Base-by-base conservation (phyloP, 805 yeast species). In the Priceomyces medius region DNA sequence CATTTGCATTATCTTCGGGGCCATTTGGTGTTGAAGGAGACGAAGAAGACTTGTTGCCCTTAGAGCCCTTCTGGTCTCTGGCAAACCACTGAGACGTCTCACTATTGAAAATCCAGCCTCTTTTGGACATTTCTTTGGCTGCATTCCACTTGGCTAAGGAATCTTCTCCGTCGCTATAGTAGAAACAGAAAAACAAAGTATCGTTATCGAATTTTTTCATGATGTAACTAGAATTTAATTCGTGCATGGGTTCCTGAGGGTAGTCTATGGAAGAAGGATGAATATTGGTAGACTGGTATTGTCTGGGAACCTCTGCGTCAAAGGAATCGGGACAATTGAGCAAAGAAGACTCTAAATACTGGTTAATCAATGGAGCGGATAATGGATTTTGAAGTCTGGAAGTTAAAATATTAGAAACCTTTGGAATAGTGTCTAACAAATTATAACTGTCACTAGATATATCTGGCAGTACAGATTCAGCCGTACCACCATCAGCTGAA, bases 281-380 rank as follows among this genome's bases (percentile, higher is more conserved):
- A 40, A 95, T 95, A 50, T 81, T 80, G 17, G 77, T 75, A 5
- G 97, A 91, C 37, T 76, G 78, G 59, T 88, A 82, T 58, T 77
- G 76, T 46, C 83, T 77, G 13, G 97, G 96, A 51, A 73, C 78
- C 54, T 91, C 97, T 2, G 95, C 83, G 59, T 91, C 95, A 44
- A 82, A 77, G 0, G 98, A 87, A 64, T 93, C 98, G 0, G 99
- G 98, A 59, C 97, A 88, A 54, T 86, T 85, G 51, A 87, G 69
- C 44, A 88, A 71, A 2, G 97, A 89, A 1, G 85, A 77, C 58
- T 88, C 95, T 49, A 91, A 69, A 51, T 78, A 68, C 43, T 74
- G 73, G 37, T 77, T 66, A 18, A 86, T 80, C 2, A 76, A 59
- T 20, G 72, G 71, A 45, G 78, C 68, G 13, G 81, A 71, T 20